A percentile compares a stretch with the other conserved stretches of the same genome.
Evolutionary conservation across 208 protist species (phyloP).

Genomic region (Angomonas ambiguus): DNA sequence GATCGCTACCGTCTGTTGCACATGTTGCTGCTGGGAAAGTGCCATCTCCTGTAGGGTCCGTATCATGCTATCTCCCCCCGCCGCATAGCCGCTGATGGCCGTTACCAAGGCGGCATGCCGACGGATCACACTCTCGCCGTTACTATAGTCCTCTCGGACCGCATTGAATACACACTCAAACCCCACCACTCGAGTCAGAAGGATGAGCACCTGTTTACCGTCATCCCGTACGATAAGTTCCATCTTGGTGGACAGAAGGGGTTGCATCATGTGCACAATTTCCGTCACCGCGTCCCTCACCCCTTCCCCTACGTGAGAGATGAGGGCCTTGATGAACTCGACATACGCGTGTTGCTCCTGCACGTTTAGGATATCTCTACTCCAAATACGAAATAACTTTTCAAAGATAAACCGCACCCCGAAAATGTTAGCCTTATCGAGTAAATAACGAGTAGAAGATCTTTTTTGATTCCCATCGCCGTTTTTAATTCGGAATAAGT

Average conservation of each 20-base stretch:
- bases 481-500: conserved; percentile 99
- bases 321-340: conserved; percentile 98
- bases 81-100: conserved; percentile 94
- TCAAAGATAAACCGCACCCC: conserved; percentile 97
- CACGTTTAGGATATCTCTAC: conserved; percentile 95
- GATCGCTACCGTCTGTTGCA: conserved; percentile 96
- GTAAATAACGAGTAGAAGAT: conserved; percentile 94
- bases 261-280: conserved; percentile 98
- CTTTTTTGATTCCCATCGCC: conserved; percentile 97
- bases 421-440: conserved; percentile 97
- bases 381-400: conserved; percentile 97
- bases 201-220: conserved; percentile 98
- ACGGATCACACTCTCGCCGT: conserved; percentile 96
- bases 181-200: conserved; percentile 98
- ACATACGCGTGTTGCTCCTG: conserved; percentile 98
- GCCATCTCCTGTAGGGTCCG: conserved; percentile 97
- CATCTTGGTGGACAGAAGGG: conserved; percentile 98
- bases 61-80: conserved; percentile 95
- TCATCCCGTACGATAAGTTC: conserved; percentile 96
- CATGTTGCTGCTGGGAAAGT: conserved; percentile 95
- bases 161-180: conserved; percentile 97
- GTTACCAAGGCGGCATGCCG: conserved; percentile 98
- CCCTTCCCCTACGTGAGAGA: conserved; percentile 97
- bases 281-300: conserved; percentile 97
- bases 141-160: conserved; percentile 98